Base-by-base conservation (phyloP, 352 stramenopile species). In the Globisporangium sylvaticum region DNA sequence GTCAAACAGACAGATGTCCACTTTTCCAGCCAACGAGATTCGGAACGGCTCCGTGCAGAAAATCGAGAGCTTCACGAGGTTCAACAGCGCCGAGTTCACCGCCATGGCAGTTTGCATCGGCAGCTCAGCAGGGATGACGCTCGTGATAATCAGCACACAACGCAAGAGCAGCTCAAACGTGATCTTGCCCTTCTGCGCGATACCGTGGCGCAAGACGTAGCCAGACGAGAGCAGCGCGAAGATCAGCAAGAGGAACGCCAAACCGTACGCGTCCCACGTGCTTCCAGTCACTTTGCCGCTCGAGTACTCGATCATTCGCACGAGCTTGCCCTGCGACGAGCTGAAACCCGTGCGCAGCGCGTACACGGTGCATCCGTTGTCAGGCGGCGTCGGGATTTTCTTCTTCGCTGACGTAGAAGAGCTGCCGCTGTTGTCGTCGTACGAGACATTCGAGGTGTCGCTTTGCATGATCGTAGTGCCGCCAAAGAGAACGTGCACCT, bases 31-130 rank as follows among this genome's bases (percentile, higher is more conserved):
- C 22, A 98, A 76, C 29, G 97, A 98, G 64, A 99, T 99, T 55
- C 98, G 94, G 80, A 98, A 99, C 27, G 96, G 96, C 72, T 99
- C 98, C 0, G 97, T 99, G 80, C 97, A 99, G 78, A 98, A 99
- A 48, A 99, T 96, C 60, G 82, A 95, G 25, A 97, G 75, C 72
- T 98, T 98, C 6, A 98, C 89, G 37, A 99, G 82, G 64, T 94
- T 91, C 8, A 96, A 73, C 37, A 99, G 77, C 53, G 94, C 97
- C 68, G 94, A 98, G 71, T 98, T 99, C 31, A 99, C 97, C 2
- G 97, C 97, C 78, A 99, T 94, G 31, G 87, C 89, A 20, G 98
- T 93, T 75, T 99, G 96, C 96, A 99, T 99, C 3, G 98, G 98
- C 34, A 99, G 81, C 71, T 99, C 97, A 4, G 97, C 97, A 6